phyloP scores from a whole-genome alignment of 371 early-diverging fungal species.

The Saksenaea oblongispora region DNA sequence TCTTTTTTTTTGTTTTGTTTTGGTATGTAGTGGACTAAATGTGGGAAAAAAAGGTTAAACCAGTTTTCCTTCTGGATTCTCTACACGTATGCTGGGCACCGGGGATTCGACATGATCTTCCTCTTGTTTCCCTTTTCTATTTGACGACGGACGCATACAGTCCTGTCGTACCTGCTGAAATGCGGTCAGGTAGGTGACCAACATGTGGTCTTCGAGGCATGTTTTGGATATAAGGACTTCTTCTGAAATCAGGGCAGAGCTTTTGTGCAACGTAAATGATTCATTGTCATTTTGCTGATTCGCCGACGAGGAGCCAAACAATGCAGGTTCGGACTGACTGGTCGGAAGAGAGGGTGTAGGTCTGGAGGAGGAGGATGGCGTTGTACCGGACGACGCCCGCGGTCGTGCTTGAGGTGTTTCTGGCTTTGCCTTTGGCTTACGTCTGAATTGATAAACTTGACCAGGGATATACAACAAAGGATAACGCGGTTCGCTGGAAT shows the following conservation, averaged over 20 bases:
- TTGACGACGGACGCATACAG: constrained; percentile 29
- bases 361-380: constrained; percentile 2
- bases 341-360: not conserved
- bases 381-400: constrained; percentile 2
- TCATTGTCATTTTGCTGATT: not conserved
- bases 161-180: constrained; percentile 43
- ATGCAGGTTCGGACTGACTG: constrained; percentile 25
- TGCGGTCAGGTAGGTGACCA: constrained; percentile 49
- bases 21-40: not conserved
- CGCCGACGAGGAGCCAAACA: constrained; percentile 3
- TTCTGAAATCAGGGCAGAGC: constrained; percentile 37
- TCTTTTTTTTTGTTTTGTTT: not conserved
- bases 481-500: constrained; percentile 39
- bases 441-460: constrained; percentile 43
- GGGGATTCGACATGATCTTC: not conserved
- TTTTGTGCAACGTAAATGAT: constrained; percentile 38
- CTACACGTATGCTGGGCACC: constrained; percentile 17
- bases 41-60: not conserved
- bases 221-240: constrained; percentile 47
- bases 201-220: constrained; percentile 52
- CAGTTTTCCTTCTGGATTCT: constrained; percentile 15
- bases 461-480: constrained; percentile 52
- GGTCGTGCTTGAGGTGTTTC: not conserved
- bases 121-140: not conserved
- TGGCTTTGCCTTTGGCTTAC: constrained; percentile 13